phyloP scores from a whole-genome alignment of 202 grass and related monocot species.

The Zizania palustris region DNA sequence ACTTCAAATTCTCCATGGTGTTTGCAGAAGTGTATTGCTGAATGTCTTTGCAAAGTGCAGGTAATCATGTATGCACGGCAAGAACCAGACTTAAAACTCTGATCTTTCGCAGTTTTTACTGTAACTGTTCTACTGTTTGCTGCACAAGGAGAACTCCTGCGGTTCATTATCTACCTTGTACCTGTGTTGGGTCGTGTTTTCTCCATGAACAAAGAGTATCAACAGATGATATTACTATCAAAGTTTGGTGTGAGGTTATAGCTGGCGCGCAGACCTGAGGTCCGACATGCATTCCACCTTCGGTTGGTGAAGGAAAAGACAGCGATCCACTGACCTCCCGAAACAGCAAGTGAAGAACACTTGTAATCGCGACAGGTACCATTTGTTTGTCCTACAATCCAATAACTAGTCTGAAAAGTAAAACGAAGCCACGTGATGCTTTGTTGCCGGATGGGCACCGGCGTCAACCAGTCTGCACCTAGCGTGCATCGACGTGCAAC shows the following conservation, averaged over 20 bases:
- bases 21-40: neutral
- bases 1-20: neutral
- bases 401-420: neutral
- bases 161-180: too few species aligned
- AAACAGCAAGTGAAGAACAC: neutral
- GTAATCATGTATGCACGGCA: neutral
- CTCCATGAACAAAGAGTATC: neutral
- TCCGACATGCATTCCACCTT: neutral
- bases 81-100: neutral
- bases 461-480: neutral
- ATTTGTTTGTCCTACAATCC: neutral
- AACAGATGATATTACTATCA: neutral
- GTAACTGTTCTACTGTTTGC: too few species aligned
- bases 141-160: too few species aligned
- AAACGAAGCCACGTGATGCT: neutral
- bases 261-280: neutral
- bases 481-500: neutral
- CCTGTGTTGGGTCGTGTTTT: too few species aligned
- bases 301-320: neutral
- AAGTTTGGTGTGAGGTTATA: conserved; percentile 4
- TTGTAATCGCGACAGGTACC: neutral
- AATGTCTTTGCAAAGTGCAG: neutral
- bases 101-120: neutral
- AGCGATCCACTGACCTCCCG: neutral
- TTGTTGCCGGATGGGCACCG: neutral